A percentile compares a stretch with the other conserved stretches of the same genome.
These are phyloP conservation scores for Tuber melanosporum DNA, from an alignment of 495 filamentous ascomycete species.

Conservation along the genomic window DNA sequence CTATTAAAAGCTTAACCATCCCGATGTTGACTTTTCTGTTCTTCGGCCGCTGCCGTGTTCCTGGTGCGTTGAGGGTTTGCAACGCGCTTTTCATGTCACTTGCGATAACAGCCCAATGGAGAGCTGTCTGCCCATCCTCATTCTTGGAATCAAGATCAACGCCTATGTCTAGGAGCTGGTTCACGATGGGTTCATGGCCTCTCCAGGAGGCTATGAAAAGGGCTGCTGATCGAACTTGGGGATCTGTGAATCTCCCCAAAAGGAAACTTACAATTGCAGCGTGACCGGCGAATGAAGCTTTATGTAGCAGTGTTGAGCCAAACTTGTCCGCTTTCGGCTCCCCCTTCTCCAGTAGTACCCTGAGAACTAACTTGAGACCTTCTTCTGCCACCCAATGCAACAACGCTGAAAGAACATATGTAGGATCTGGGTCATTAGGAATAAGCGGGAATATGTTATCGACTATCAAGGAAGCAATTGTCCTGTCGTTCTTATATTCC, in stretches of 20 bases:
- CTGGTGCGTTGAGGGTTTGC: neutral
- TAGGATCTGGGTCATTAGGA: neutral
- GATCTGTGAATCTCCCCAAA: neutral
- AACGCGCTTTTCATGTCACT: constrained; percentile 1
- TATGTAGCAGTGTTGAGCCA: neutral
- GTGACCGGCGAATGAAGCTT: neutral
- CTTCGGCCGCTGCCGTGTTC: neutral
- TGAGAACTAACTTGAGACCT: neutral
- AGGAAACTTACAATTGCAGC: neutral
- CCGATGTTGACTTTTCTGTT: neutral
- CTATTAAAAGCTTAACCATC: neutral
- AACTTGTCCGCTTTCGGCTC: neutral
- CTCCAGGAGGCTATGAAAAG: neutral
- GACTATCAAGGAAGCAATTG: neutral
- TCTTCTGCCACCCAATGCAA: constrained; percentile 1
- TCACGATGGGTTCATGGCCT: neutral
- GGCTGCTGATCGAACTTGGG: constrained; percentile 1
- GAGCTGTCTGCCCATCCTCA: neutral
- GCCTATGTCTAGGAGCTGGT: neutral
- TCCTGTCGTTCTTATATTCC: neutral
- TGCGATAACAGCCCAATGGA: neutral
- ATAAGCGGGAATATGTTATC: neutral
- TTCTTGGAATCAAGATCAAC: neutral
- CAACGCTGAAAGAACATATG: neutral
- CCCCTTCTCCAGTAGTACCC: neutral